Percentiles rank a stretch among this genome's conserved stretches.
phyloP scores from a whole-genome alignment of 306 rosid genomes.

The Boehmeria nivea region DNA sequence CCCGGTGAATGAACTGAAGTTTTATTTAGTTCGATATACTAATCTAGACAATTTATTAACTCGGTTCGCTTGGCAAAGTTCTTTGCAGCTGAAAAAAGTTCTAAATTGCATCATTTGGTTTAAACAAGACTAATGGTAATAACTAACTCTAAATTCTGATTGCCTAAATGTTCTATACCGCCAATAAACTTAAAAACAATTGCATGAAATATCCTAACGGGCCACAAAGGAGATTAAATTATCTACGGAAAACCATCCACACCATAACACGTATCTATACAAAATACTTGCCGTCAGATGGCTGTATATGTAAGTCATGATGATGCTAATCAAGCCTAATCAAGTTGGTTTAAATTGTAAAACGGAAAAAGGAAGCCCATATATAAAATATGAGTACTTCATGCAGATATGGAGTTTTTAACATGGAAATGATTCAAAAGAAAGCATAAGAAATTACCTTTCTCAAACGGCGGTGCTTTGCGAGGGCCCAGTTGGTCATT shows the following conservation, averaged over 20 bases:
- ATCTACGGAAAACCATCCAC: background rate
- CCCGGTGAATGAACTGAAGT: too few species aligned
- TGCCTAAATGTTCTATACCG: background rate
- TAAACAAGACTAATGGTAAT: too few species aligned
- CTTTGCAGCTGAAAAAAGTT: background rate
- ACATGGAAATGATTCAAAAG: background rate
- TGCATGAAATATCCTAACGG: background rate
- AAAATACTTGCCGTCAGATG: background rate
- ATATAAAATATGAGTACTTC: background rate
- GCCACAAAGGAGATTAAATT: background rate
- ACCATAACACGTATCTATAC: background rate
- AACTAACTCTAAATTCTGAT: too few species aligned
- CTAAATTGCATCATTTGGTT: background rate
- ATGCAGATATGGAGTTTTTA: background rate
- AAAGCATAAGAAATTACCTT: constrained; percentile 48
- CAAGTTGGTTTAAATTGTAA: background rate
- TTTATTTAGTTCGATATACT: too few species aligned
- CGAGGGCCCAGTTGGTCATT: constrained; percentile 97
- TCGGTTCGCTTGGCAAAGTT: background rate
- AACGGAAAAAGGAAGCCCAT: background rate
- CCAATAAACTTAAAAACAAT: background rate
- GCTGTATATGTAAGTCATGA: background rate
- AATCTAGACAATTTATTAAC: too few species aligned
- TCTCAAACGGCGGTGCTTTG: constrained; percentile 89
- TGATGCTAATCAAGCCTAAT: background rate